Base-by-base conservation (phyloP, 768 basidiomycete genomes). In the Tulasnella sp. region DNA sequence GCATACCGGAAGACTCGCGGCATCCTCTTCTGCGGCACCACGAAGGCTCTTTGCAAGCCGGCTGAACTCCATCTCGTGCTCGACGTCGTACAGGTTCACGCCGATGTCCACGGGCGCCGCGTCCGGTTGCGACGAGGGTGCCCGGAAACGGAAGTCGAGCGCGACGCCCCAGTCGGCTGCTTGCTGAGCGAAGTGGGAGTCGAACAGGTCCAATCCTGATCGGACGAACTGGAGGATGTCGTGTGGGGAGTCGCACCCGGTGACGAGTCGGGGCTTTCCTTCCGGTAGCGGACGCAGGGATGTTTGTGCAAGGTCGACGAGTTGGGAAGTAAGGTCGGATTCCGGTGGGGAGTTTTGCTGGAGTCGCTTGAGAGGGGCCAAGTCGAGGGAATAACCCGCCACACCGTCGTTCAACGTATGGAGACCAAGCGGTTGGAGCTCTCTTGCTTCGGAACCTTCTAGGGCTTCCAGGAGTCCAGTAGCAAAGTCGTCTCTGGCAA, bases 101-200 rank as follows among this genome's bases (percentile, higher is more conserved):
- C 94, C 95, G 11, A 95, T 82, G 82, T 82, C 85, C 87, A 22
- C 85, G 85, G 81, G 73, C 42, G 48, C n/a, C 54, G 72, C 28
- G 81, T 64, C 42, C 14, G 46, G 44, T n/a, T n/a, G 34, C 12
- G 2, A 31, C 83, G 82, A 9, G 85, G n/a, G 79, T 9, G 83
- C 88, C 0, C 94, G 95, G 84, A 97, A 96, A 5, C 83, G 84
- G 84, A 96, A 96, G 83, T 96, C 95, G 9, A 97, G 87, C 0
- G 92, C 94, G 22, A 96, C 86, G 18, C 96, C 96, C 3, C 90
- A 82, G 76, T 91, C 88, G 0, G 93, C 93, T 0, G 92, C 91
- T 3, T 87, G 85, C 81, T 92, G 90, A 0, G 91, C 94, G 92
- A 93, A 96, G 11, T 88, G 87, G 0, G 90, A 89, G 83, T 96